Evolutionary conservation across 305 asterid species (phyloP), one percentile per base, ranked within the genome.

Genomic region (Fraxinus floribunda): DNA sequence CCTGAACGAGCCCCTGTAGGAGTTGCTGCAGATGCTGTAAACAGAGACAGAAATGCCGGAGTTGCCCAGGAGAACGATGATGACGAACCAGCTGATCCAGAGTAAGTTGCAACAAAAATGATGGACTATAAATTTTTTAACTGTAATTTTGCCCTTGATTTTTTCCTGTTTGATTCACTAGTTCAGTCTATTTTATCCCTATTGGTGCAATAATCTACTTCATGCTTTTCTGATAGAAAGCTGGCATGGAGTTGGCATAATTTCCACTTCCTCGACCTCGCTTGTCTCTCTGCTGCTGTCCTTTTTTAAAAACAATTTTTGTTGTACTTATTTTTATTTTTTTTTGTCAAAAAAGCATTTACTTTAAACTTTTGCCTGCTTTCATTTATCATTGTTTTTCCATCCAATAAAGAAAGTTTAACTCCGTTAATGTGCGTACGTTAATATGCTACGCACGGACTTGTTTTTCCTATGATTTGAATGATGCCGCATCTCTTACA

Each of bases 81-180:
- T 85, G 94, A 91, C 32, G 97, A 95, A 78, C 89, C 89, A 83
- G 85, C 91, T 82, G 97, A 91, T 80, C 83, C 93, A 13, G 96
- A 92, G 98, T 95, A 92, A 92, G 98, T 89, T 86, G 35, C 55
- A 64, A 70, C 29, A 34, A 11, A 36, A 75, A 78, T 84, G 20
- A 64, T 64, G 73, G 29, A 64, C 52, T 73, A 20, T 18, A 39
- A 35, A 81, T 26, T 22, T 71, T 29, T 34, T 11, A 9, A 36
- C 38, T 72, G 49, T 29, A 44, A 49, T 5, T 52, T 39, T 11
- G 79, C 44, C 20, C 55, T 32, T 71, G 9, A 41, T 72, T 55
- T 55, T 30, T n/a, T 77, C 11, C 49, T 9, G 46, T 76, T 76
- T 39, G 36, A 57, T 76, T 79, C 15, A 68, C 16, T 26, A 0